Evolutionary conservation across 495 filamentous ascomycete genomes (phyloP), one percentile per base, ranked within the genome.

Genomic region (Darksidea phi): DNA sequence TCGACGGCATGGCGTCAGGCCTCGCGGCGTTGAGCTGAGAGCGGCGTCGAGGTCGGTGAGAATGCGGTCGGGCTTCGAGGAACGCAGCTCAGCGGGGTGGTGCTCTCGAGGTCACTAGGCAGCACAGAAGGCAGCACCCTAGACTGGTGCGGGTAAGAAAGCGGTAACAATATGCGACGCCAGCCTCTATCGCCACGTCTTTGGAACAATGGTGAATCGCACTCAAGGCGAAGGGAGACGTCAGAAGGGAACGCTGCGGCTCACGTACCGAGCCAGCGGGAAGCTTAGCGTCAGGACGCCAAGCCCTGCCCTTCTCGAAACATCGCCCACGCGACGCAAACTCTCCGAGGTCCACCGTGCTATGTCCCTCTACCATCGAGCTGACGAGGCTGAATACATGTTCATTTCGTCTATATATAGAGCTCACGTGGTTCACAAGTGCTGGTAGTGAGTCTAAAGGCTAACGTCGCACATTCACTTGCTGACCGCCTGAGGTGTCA

Each of bases 1-100:
- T 90, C 12, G 91, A 90, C 69, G 91, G 90, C 91, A 95, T 95
- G 61, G 73, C 74, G 74, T 17, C 28, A n/a, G 41, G 17, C 1
- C 1, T 15, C 21, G 43, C 26, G 41, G 59, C 17, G 13, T 18
- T 13, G n/a, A n/a, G 38, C 2, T 17, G 12, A 2, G 5, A 25
- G n/a, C 36, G 58, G 17, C 28, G 20, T 26, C 41, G 25, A 5
- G 24, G 42, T 25, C 6, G 38, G 48, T 12, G n/a, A 20, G 25
- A 37, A 12, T 3, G 57, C 26, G 32, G 24, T 26, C 28, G 12
- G 59, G 53, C 23, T 43, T 64, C 15, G 46, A 41, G 25, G n/a
- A 28, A 48, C 15, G 37, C 59, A 58, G 61, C 54, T 64, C 61
- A 58, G 61, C 61, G 61, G 61, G 61, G 61, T 25, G 6, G 6